Percentiles rank a stretch among this genome's conserved stretches.
These are phyloP conservation scores for Aureobasidium pullulans DNA, from an alignment of 2,329 filamentous ascomycete species.

Conservation along the genomic window DNA sequence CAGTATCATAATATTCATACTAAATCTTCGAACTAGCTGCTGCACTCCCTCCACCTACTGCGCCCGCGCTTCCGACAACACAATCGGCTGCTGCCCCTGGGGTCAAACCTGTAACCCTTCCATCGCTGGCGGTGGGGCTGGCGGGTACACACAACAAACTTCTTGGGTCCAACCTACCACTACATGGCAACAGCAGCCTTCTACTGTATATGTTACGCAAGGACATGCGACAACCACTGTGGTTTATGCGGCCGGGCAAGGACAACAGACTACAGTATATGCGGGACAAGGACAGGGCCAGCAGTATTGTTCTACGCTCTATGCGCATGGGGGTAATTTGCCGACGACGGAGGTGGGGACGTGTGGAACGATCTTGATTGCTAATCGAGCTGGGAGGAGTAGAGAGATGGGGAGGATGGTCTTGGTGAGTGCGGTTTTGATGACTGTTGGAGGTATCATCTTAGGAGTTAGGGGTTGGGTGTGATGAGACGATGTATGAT, in stretches of 20 bases:
- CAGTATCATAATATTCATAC: too few relatives aligned
- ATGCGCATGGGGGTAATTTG: slow-evolving; percentile 26
- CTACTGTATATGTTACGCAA: slow-evolving; percentile 17
- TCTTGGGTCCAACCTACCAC: slow-evolving; percentile 13
- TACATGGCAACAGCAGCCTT: slow-evolving; percentile 17
- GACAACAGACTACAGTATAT: not conserved
- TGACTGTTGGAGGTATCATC: not conserved
- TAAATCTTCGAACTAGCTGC: slow-evolving; percentile 21
- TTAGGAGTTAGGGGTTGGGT: not conserved
- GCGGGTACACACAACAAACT: slow-evolving; percentile 14
- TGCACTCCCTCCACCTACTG: slow-evolving; percentile 27
- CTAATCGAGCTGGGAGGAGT: slow-evolving; percentile 11
- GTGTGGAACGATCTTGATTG: slow-evolving; percentile 31
- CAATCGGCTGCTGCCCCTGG: slow-evolving; percentile 28
- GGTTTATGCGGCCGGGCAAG: slow-evolving; percentile 16
- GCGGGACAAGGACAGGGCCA: not conserved
- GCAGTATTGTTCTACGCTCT: slow-evolving; percentile 28
- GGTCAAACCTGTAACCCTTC: slow-evolving; percentile 25
- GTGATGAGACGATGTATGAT: too few relatives aligned
- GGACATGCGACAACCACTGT: slow-evolving; percentile 15
- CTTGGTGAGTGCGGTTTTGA: not conserved
- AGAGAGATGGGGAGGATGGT: not conserved
- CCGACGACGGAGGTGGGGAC: slow-evolving; percentile 26
- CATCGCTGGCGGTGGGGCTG: slow-evolving; percentile 11
- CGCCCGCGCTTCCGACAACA: slow-evolving; percentile 23